Evolutionary conservation across 1,284 basidiomycete species (phyloP).

Genomic region (Cryptococcus sp.): DNA sequence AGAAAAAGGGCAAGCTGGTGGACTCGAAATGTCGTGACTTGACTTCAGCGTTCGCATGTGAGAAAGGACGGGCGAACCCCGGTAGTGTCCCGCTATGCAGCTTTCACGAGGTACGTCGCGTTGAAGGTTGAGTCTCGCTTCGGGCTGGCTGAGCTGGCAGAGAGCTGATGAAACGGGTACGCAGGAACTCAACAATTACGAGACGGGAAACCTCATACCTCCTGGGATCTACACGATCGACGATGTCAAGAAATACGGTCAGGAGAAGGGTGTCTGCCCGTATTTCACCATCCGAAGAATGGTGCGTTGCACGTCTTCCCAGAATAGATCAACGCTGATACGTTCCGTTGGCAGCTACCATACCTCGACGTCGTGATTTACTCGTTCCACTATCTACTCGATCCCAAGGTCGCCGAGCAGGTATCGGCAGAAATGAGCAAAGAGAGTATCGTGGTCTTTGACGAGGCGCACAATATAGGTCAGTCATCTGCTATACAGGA

Average conservation of each 20-base stretch:
- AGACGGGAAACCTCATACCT: conserved; percentile 82
- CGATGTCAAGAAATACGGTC: conserved; percentile 86
- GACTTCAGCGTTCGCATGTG: conserved; percentile 81
- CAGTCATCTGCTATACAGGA: conserved; percentile 26
- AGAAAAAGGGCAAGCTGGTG: conserved; percentile 97
- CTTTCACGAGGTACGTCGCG: conserved; percentile 81
- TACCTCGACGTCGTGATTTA: conserved; percentile 97
- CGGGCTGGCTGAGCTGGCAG: no score
- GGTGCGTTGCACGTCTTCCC: conserved; percentile 60
- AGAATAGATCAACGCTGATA: not conserved
- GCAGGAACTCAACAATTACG: conserved; percentile 72
- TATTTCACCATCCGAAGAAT: conserved; percentile 97
- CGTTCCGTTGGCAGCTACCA: conserved; percentile 68
- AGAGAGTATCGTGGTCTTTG: conserved; percentile 98
- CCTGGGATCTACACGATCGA: conserved; percentile 92
- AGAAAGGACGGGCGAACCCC: conserved; percentile 83
- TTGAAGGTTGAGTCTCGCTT: no score
- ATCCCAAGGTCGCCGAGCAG: conserved; percentile 98
- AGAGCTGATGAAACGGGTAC: not conserved
- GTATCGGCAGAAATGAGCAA: conserved; percentile 97
- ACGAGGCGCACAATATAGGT: conserved; percentile 99
- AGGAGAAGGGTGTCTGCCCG: conserved; percentile 84
- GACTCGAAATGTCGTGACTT: conserved; percentile 96
- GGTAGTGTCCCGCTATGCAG: conserved; percentile 90
- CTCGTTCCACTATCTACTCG: conserved; percentile 97